Evolutionary conservation across 2,329 filamentous ascomycete genomes (phyloP), one percentile per base, ranked within the genome.

Genomic region (Pestalotiopsis sp.): DNA sequence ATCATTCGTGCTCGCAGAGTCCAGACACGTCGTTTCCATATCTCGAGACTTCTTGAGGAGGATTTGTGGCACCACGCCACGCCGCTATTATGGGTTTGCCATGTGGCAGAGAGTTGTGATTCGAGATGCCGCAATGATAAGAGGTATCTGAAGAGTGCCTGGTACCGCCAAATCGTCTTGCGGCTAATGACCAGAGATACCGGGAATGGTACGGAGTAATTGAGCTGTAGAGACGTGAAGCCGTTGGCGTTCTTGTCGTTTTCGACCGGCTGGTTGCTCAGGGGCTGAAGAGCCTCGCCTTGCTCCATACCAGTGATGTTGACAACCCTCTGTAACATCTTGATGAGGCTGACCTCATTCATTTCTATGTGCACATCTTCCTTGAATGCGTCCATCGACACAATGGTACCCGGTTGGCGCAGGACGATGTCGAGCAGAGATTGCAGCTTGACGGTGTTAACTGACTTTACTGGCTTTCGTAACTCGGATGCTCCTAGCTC

Each of bases 331-430:
- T 98, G 97, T 69, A 99, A 85, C 83, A 94, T 97, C 77, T 97
- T 97, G 13, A 94, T 97, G 61, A 99, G 88, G 5, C 94, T 94
- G 52, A 95, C 91, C 74, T 97, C 94, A 78, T 98, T 98, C 92
- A 98, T 98, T 76, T 95, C 92, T 25, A 99, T 94, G 80, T 97
- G 97, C 80, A 99, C 94, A 77, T 99, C 95, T 81, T 99, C 96
- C 78, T 98, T 99, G 86, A 97, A 99, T 0, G 95, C 94, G 78
- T 99, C 96, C 69, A 97, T 88, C 0, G 95, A 94, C 14, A 97
- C 95, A 62, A 97, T 92, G 75, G 93, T 98, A 57, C 96, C 96
- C 2, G 96, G 94, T 76, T 99, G 96, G n/a, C 96, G 94, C 64
- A 99, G 87, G 0, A 98, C 95, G 31, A 98, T 88, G 79, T 99